Percentiles rank a stretch among this genome's conserved stretches.
phyloP scores from a whole-genome alignment of 768 basidiomycete species.

The Leccinellum rugosiceps region DNA sequence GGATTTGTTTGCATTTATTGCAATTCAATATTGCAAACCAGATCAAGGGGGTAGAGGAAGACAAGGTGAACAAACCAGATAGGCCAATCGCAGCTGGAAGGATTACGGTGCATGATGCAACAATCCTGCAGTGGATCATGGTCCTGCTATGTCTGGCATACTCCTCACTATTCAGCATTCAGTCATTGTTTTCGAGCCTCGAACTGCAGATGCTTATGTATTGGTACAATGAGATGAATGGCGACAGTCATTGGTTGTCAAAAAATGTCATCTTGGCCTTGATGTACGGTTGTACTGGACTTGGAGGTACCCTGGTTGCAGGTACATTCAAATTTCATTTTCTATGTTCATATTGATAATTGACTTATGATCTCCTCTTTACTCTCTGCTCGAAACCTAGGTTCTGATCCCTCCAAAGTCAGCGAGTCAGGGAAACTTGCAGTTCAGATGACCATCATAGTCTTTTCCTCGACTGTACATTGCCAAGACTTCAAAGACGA shows the following conservation, averaged over 20 bases:
- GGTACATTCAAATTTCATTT: slow-evolving; percentile 20
- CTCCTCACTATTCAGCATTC: slow-evolving; percentile 32
- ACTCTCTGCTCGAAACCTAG: slow-evolving; percentile 6
- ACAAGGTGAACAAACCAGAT: slow-evolving; percentile 42
- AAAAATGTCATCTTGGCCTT: slow-evolving; percentile 39
- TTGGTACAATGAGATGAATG: slow-evolving; percentile 39
- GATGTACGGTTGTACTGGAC: slow-evolving; percentile 36
- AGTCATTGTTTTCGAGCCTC: slow-evolving; percentile 33
- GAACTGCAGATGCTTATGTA: slow-evolving; percentile 32
- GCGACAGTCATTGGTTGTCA: slow-evolving; percentile 36
- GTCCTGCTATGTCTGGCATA: slow-evolving; percentile 34
- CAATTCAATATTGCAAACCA: slow-evolving; percentile 35
- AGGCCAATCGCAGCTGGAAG: slow-evolving; percentile 44
- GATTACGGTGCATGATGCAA: slow-evolving; percentile 35
- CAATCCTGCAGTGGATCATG: slow-evolving; percentile 35
- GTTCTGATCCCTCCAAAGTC: slow-evolving; percentile 19
- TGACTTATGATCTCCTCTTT: not conserved
- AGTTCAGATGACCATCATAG: slow-evolving; percentile 33
- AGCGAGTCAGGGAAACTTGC: slow-evolving; percentile 31
- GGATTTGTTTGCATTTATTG: slow-evolving; percentile 46
- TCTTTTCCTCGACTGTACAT: slow-evolving; percentile 46
- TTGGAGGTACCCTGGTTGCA: slow-evolving; percentile 38
- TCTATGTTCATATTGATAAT: not conserved
- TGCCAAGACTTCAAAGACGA: slow-evolving; percentile 48
- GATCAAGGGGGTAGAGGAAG: slow-evolving; percentile 32